A percentile compares a stretch with the other conserved stretches of the same genome.
These are phyloP conservation scores for Cladorrhinum samala DNA, from an alignment of 495 filamentous ascomycete species.

Conservation along the genomic window DNA sequence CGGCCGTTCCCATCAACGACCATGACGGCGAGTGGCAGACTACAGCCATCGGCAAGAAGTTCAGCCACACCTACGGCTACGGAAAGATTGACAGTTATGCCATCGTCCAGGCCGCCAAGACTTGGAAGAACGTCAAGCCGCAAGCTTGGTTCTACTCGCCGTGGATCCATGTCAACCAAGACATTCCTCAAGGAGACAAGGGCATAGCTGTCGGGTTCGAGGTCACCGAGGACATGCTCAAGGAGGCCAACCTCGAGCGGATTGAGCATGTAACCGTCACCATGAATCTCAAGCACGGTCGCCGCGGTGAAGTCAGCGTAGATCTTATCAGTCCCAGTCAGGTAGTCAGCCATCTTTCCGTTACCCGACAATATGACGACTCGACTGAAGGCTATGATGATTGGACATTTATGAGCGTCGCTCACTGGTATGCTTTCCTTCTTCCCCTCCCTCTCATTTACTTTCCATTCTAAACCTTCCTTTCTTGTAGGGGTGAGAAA, in stretches of 20 bases:
- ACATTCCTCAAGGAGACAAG: slow-evolving; percentile 78
- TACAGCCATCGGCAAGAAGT: slow-evolving; percentile 73
- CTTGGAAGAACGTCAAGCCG: slow-evolving; percentile 86
- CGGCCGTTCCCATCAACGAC: slow-evolving; percentile 72
- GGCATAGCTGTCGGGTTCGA: slow-evolving; percentile 73
- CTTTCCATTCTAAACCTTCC: slow-evolving; percentile 16
- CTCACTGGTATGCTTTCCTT: slow-evolving; percentile 68
- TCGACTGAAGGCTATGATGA: slow-evolving; percentile 71
- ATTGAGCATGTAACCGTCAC: slow-evolving; percentile 95
- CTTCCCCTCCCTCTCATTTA: slow-evolving; percentile 1
- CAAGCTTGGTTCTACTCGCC: slow-evolving; percentile 93
- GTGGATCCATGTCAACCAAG: slow-evolving; percentile 81
- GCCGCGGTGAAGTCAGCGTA: slow-evolving; percentile 86
- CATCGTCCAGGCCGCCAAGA: slow-evolving; percentile 79
- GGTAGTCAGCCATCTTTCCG: slow-evolving; percentile 76
- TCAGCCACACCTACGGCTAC: slow-evolving; percentile 90
- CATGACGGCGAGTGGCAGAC: slow-evolving; percentile 70
- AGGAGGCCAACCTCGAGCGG: slow-evolving; percentile 73
- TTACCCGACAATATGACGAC: slow-evolving; percentile 59
- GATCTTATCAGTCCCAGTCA: slow-evolving; percentile 82
- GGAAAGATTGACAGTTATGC: slow-evolving; percentile 87
- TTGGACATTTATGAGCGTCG: slow-evolving; percentile 99
- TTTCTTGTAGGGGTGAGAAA: slow-evolving; percentile 66
- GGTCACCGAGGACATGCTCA: slow-evolving; percentile 68
- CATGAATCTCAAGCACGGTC: slow-evolving; percentile 86